Evolutionary conservation across 2,329 filamentous ascomycete genomes (phyloP).

Genomic region (Colletotrichum sp.): DNA sequence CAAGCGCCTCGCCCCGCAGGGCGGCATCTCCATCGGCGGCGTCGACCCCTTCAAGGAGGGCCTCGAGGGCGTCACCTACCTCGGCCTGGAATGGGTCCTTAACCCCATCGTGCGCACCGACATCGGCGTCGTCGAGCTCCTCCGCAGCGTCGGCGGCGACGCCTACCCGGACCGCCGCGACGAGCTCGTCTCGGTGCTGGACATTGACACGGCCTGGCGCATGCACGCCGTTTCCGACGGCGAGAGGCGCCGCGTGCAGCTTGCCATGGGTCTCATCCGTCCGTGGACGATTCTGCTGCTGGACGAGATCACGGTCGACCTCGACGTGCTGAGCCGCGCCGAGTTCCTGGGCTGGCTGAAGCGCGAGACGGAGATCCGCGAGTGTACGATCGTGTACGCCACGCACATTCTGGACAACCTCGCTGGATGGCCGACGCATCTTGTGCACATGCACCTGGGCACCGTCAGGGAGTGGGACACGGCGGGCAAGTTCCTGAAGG

Average conservation of each 20-base stretch:
- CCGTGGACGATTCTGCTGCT: slow-evolving; percentile 92
- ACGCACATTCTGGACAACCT: slow-evolving; percentile 97
- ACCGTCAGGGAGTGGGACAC: slow-evolving; percentile 85
- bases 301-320: slow-evolving; percentile 96
- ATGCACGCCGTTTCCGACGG: slow-evolving; percentile 97
- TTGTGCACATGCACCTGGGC: slow-evolving; percentile 94
- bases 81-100: slow-evolving; percentile 96
- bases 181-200: slow-evolving; percentile 85
- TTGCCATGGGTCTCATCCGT: slow-evolving; percentile 92
- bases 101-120: slow-evolving; percentile 96
- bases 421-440: slow-evolving; percentile 91
- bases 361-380: slow-evolving; percentile 79
- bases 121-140: slow-evolving; percentile 87
- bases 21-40: slow-evolving; percentile 78
- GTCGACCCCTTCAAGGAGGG: slow-evolving; percentile 91
- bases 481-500: slow-evolving; percentile 71
- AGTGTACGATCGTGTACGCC: slow-evolving; percentile 94
- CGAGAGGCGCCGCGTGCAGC: slow-evolving; percentile 87
- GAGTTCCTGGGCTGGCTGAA: slow-evolving; percentile 89
- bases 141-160: slow-evolving; percentile 85
- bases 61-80: slow-evolving; percentile 93
- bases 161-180: slow-evolving; percentile 82
- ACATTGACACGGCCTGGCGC: slow-evolving; percentile 91
- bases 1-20: slow-evolving; percentile 85
- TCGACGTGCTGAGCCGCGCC: slow-evolving; percentile 84